Evolutionary conservation across 2,329 filamentous ascomycete species (phyloP).

Genomic region (Penicillium sp.): DNA sequence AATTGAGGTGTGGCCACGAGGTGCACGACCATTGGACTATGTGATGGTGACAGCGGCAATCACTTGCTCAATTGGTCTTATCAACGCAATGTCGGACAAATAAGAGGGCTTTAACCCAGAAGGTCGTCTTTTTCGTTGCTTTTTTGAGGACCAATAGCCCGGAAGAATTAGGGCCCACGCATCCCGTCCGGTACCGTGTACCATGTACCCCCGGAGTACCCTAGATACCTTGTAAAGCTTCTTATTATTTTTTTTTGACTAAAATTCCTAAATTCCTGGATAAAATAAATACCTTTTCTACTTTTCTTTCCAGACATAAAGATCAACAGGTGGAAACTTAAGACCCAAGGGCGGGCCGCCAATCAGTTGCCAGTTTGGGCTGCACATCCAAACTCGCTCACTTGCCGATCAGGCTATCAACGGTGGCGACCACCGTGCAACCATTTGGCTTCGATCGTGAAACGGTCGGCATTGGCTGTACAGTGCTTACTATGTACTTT

Average conservation of each 20-base stretch:
- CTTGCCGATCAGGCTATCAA: conserved; percentile 25
- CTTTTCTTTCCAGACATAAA: background rate
- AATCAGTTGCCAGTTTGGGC: conserved; percentile 19
- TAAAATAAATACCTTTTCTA: background rate
- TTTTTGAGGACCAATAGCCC: conserved; percentile 1
- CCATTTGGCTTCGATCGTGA: conserved; percentile 19
- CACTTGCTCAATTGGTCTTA: conserved; percentile 25
- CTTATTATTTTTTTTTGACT: background rate
- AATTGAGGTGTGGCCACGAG: conserved; percentile 23
- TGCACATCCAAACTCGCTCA: conserved; percentile 16
- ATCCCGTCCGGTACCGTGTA: background rate
- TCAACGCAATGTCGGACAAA: conserved; percentile 15
- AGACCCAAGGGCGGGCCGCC: background rate
- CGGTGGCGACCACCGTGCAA: conserved; percentile 25
- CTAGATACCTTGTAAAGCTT: background rate
- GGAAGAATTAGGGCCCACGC: background rate
- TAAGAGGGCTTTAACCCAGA: conserved; percentile 1
- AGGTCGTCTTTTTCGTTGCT: background rate
- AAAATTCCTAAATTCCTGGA: background rate
- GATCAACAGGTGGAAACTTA: conserved; percentile 23
- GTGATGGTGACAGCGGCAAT: conserved; percentile 27
- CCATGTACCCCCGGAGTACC: background rate
- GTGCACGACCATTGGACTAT: conserved; percentile 21
- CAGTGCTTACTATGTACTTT: background rate
- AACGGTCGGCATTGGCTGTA: conserved; percentile 25